A percentile compares a stretch with the other conserved stretches of the same genome.
These are phyloP conservation scores for Aspergillus pseudoviridinutans DNA, from an alignment of 2,329 filamentous ascomycete genomes.

Conservation along the genomic window DNA sequence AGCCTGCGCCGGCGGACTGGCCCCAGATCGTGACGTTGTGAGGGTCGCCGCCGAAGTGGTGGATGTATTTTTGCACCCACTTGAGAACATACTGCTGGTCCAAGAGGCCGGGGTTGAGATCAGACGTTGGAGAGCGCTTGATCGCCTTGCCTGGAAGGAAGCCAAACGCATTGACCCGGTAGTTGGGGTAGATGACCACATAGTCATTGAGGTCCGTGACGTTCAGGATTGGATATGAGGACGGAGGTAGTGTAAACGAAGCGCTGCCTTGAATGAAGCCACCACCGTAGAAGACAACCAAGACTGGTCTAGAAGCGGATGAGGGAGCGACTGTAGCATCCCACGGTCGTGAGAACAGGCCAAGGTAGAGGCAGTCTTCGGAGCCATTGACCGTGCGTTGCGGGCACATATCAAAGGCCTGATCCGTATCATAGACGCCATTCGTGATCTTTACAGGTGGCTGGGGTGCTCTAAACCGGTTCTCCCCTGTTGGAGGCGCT, in stretches of 20 bases:
- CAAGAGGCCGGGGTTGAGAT: slow-evolving; percentile 51
- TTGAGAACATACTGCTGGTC: slow-evolving; percentile 52
- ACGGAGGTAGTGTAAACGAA: slow-evolving; percentile 52
- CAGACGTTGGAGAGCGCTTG: slow-evolving; percentile 40
- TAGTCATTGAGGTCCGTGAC: slow-evolving; percentile 50
- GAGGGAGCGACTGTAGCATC: slow-evolving; percentile 14
- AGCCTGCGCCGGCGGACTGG: slow-evolving; percentile 53
- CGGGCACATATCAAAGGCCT: slow-evolving; percentile 56
- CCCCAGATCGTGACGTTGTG: slow-evolving; percentile 53
- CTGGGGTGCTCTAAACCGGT: slow-evolving; percentile 60
- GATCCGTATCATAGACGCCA: slow-evolving; percentile 53
- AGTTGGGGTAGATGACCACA: slow-evolving; percentile 51
- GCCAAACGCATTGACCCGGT: slow-evolving; percentile 56
- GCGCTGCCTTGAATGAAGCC: slow-evolving; percentile 58
- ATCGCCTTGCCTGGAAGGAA: slow-evolving; percentile 51
- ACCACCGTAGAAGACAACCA: slow-evolving; percentile 60
- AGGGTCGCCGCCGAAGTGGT: slow-evolving; percentile 52
- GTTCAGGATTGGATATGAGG: slow-evolving; percentile 57
- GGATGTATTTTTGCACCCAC: slow-evolving; percentile 53
- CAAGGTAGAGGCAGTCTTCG: slow-evolving; percentile 61
- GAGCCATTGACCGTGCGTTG: slow-evolving; percentile 55
- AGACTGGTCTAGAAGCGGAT: slow-evolving; percentile 49
- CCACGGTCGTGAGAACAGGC: slow-evolving; percentile 59
- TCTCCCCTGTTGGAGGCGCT: slow-evolving; percentile 53
- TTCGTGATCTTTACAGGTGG: slow-evolving; percentile 48